Conservation (phyloP, 2,329 filamentous ascomycete species). For the Alternaria sp. region DNA sequence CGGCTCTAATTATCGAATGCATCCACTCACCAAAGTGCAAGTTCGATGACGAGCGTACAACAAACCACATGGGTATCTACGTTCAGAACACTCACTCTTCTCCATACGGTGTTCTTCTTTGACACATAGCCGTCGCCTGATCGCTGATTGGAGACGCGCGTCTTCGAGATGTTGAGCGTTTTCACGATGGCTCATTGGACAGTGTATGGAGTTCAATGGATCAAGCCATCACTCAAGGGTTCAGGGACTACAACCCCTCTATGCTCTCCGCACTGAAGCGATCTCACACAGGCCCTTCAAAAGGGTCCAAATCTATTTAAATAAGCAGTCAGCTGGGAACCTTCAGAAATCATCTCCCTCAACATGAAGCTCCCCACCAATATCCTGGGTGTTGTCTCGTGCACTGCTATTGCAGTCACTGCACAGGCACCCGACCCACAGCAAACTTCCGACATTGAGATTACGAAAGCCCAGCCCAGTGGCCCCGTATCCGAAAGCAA, state of each 20-base stretch:
- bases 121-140: not conserved
- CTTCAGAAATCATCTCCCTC: not conserved
- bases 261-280: not conserved
- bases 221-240: not conserved
- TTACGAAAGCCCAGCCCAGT: not conserved
- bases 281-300: fast-evolving
- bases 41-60: no score
- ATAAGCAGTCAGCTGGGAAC: not conserved
- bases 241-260: not conserved
- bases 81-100: no score
- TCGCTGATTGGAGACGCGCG: not conserved
- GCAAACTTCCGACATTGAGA: not conserved
- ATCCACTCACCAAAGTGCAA: no score
- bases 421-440: not conserved
- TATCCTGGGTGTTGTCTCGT: not conserved
- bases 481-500: no score
- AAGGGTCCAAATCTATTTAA: not conserved
- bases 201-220: not conserved
- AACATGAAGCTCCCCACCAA: not conserved
- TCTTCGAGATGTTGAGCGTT: not conserved
- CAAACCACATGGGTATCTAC: no score
- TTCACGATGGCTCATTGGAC: not conserved
- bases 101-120: not conserved
- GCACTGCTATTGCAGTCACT: not conserved
- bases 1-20: no score